These are phyloP conservation scores for Penicillium taxi DNA, from an alignment of 495 filamentous ascomycete species.

Conservation along the genomic window DNA sequence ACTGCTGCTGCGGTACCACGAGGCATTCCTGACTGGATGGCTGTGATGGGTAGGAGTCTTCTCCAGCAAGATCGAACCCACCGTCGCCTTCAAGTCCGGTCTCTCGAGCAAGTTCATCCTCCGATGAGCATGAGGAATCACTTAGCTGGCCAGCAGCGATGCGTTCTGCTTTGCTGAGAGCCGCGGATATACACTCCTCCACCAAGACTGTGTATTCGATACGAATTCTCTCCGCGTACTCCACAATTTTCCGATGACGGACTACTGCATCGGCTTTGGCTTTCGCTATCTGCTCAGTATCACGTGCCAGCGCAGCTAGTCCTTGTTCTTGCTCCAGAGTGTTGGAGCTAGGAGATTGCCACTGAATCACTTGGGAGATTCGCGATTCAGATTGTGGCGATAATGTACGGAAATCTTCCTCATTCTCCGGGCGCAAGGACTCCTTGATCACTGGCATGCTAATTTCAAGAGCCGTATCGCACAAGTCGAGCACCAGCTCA, in stretches of 20 bases:
- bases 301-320: constrained; percentile 73
- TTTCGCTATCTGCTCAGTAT: constrained; percentile 74
- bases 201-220: constrained; percentile 86
- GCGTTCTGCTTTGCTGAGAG: constrained; percentile 79
- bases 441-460: constrained; percentile 90
- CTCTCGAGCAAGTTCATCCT: constrained; percentile 38
- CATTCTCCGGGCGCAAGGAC: constrained; percentile 48
- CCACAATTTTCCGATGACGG: constrained; percentile 84
- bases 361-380: constrained; percentile 86
- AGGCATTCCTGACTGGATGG: constrained; percentile 1
- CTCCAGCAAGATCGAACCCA: background rate
- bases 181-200: constrained; percentile 88
- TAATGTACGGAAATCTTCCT: constrained; percentile 73
- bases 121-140: constrained; percentile 58
- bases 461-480: constrained; percentile 92
- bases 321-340: constrained; percentile 94
- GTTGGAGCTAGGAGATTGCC: constrained; percentile 86
- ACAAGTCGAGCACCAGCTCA: constrained; percentile 87
- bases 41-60: constrained; percentile 1
- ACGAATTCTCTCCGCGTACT: constrained; percentile 92
- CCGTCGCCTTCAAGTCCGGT: background rate
- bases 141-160: constrained; percentile 80
- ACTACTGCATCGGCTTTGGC: constrained; percentile 88
- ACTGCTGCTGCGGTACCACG: constrained; percentile 1
- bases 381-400: constrained; percentile 92